phyloP scores from a whole-genome alignment of 176 grass and related monocot genomes.

The Rhynchospora breviuscula region DNA sequence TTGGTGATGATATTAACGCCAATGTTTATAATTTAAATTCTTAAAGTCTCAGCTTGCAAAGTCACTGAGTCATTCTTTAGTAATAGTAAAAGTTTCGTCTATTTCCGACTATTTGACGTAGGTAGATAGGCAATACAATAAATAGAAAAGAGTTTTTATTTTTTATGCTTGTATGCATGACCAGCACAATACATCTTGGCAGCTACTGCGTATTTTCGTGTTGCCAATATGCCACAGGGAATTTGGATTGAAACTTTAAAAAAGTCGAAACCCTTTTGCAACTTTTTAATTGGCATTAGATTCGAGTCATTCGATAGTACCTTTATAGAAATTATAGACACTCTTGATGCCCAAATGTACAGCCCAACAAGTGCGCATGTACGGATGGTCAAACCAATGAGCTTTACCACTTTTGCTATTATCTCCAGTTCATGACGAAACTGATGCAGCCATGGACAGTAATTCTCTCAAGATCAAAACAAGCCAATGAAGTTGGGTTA shows the following conservation, averaged over 20 bases:
- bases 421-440: not conserved
- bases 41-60: not conserved
- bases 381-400: conserved; percentile 4
- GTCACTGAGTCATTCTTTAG: not conserved
- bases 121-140: not conserved
- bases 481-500: too few species aligned
- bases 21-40: not conserved
- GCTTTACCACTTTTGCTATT: not conserved
- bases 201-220: not conserved
- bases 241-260: not conserved
- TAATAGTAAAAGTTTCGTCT: not conserved
- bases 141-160: not conserved
- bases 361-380: not conserved
- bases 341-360: not conserved
- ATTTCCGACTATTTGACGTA: not conserved
- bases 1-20: not conserved
- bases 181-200: not conserved
- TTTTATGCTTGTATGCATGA: not conserved
- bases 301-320: not conserved
- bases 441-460: not conserved
- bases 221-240: not conserved
- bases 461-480: too few species aligned
- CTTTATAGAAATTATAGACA: not conserved
- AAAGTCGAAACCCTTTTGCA: not conserved
- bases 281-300: not conserved